Evolutionary conservation across 495 filamentous ascomycete species (phyloP).

Genomic region (Corynascus novoguineensis): DNA sequence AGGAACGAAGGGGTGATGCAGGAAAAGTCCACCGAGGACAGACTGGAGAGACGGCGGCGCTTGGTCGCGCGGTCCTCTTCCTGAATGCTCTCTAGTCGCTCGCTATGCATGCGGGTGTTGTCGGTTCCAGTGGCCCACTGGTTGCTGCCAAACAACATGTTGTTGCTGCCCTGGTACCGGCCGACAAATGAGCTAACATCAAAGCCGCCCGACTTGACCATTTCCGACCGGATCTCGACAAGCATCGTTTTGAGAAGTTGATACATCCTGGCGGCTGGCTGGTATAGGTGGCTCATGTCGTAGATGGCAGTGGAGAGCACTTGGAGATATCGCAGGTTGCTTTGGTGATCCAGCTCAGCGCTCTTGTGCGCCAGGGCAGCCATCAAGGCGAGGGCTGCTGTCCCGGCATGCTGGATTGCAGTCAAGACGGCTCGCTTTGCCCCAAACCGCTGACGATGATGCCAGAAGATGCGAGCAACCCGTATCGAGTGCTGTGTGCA

Average conservation of each 20-base stretch:
- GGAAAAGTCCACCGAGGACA: slow-evolving; percentile 3
- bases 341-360: slow-evolving; percentile 30
- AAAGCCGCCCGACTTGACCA: slow-evolving; percentile 20
- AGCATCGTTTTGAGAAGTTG: slow-evolving; percentile 33
- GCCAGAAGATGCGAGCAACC: slow-evolving; percentile 47
- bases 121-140: not conserved
- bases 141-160: slow-evolving; percentile 11
- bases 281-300: slow-evolving; percentile 39
- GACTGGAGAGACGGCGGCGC: slow-evolving; percentile 18
- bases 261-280: slow-evolving; percentile 34
- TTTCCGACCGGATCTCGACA: slow-evolving; percentile 30
- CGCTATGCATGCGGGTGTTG: not conserved
- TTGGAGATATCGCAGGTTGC: slow-evolving; percentile 34
- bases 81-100: not conserved
- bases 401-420: slow-evolving; percentile 48
- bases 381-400: slow-evolving; percentile 48
- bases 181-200: slow-evolving; percentile 6
- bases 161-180: slow-evolving; percentile 3
- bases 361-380: slow-evolving; percentile 41
- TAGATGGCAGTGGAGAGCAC: slow-evolving; percentile 38
- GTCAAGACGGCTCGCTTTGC: slow-evolving; percentile 40
- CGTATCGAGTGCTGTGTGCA: slow-evolving; percentile 50
- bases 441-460: slow-evolving; percentile 47
- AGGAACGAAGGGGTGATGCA: slow-evolving; percentile 5
- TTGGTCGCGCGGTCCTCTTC: slow-evolving; percentile 18